These are phyloP conservation scores for Metschnikowia peoriensis DNA, from an alignment of 805 yeast genomes.

Conservation along the genomic window DNA sequence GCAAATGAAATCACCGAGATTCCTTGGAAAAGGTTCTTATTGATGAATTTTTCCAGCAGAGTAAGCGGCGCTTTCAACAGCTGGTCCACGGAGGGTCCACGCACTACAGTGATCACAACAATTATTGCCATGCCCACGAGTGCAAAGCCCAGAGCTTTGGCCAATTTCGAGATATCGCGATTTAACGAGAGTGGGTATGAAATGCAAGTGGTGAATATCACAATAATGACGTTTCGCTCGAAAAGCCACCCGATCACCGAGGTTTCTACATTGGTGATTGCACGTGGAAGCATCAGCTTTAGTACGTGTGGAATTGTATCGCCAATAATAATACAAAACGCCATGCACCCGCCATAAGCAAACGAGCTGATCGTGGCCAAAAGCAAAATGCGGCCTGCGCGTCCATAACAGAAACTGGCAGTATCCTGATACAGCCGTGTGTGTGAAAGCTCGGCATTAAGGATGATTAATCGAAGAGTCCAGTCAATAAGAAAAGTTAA, in stretches of 20 bases:
- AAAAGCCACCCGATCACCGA: constrained; percentile 50
- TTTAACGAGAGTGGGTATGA: constrained; percentile 83
- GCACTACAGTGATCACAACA: constrained; percentile 64
- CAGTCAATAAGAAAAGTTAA: constrained; percentile 80
- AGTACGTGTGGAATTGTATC: constrained; percentile 93
- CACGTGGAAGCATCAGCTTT: constrained; percentile 55
- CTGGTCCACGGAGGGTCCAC: constrained; percentile 63
- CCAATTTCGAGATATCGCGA: constrained; percentile 77
- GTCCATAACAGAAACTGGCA: constrained; percentile 76
- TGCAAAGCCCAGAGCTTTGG: constrained; percentile 85
- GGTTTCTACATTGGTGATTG: constrained; percentile 27
- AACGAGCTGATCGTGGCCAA: constrained; percentile 78
- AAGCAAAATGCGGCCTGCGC: constrained; percentile 62
- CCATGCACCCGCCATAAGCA: constrained; percentile 93
- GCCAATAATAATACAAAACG: constrained; percentile 91
- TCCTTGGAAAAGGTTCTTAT: constrained; percentile 76
- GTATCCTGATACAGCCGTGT: constrained; percentile 82
- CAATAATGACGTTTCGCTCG: constrained; percentile 67
- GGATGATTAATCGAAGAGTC: constrained; percentile 76
- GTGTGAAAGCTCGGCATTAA: constrained; percentile 76
- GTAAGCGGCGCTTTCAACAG: constrained; percentile 50
- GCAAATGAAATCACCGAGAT: constrained; percentile 95
- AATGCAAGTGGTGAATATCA: constrained; percentile 64
- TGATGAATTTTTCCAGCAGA: constrained; percentile 46
- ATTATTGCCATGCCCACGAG: constrained; percentile 80